phyloP scores from a whole-genome alignment of 2,329 filamentous ascomycete species.

The Rutstroemia sp. region DNA sequence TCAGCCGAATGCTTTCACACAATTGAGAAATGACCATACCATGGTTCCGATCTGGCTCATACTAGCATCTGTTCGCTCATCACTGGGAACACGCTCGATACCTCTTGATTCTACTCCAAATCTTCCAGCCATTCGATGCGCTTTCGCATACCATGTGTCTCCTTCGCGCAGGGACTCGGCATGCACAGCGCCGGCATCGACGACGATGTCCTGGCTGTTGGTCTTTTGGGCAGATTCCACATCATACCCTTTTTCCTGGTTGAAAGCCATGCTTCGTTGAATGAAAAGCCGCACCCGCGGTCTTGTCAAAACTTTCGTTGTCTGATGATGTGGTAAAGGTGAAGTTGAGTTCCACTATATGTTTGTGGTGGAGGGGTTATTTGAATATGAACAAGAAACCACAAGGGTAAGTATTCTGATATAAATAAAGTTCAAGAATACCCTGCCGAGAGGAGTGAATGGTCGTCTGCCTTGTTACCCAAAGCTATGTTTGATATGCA shows the following conservation, averaged over 20 bases:
- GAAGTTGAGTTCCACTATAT: too few relatives aligned
- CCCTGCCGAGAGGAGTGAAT: too few relatives aligned
- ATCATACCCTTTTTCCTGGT: slow-evolving; percentile 16
- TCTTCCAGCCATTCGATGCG: slow-evolving; percentile 56
- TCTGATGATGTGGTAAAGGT: too few relatives aligned
- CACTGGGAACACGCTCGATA: slow-evolving; percentile 65
- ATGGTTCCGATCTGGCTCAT: slow-evolving; percentile 64
- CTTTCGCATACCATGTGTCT: slow-evolving; percentile 45
- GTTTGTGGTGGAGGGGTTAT: too few relatives aligned
- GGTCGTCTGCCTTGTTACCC: too few relatives aligned
- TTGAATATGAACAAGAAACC: too few relatives aligned
- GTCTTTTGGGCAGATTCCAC: slow-evolving; percentile 18
- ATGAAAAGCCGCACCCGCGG: too few relatives aligned
- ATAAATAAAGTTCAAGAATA: too few relatives aligned
- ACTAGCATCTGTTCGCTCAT: slow-evolving; percentile 59
- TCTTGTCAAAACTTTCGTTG: too few relatives aligned
- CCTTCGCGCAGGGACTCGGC: slow-evolving; percentile 53
- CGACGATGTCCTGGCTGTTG: slow-evolving; percentile 8
- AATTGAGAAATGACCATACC: slow-evolving; percentile 39
- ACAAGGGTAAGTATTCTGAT: too few relatives aligned
- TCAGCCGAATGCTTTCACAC: not conserved
- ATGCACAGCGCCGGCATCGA: slow-evolving; percentile 36
- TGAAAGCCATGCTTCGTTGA: not conserved
- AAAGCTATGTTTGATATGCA: too few relatives aligned
- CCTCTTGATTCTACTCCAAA: slow-evolving; percentile 66